phyloP scores from a whole-genome alignment of 192 early-diverging fungal genomes.

The Entomortierella chlamydospora region DNA sequence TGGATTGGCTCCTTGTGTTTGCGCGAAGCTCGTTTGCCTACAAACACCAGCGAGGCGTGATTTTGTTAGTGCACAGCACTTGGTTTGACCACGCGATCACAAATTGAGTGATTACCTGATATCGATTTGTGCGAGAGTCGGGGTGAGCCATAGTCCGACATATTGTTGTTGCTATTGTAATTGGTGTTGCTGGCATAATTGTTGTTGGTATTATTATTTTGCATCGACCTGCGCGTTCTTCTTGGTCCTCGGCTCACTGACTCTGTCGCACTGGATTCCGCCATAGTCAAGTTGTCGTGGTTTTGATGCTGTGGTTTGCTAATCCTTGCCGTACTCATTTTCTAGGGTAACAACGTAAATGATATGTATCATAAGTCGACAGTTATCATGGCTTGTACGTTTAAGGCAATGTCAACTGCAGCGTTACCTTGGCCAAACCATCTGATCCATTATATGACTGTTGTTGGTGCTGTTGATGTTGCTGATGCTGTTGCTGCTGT shows the following conservation, averaged over 20 bases:
- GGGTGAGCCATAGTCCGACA: constrained; percentile 45
- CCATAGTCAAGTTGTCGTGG: constrained; percentile 13
- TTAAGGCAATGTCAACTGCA: neutral
- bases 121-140: constrained; percentile 20
- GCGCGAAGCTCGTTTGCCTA: constrained; percentile 39
- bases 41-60: neutral
- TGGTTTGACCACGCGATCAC: neutral
- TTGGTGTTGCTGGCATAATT: constrained; percentile 21
- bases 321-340: constrained; percentile 8
- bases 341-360: constrained; percentile 12
- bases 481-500: neutral
- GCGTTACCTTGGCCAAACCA: constrained; percentile 4
- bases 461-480: neutral
- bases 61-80: neutral
- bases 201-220: constrained; percentile 14
- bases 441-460: constrained; percentile 12
- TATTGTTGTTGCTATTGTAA: constrained; percentile 35
- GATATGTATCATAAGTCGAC: too few species aligned
- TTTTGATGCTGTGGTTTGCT: constrained; percentile 18
- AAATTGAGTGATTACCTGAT: constrained; percentile 9
- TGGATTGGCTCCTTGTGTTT: constrained; percentile 45
- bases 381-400: too few species aligned
- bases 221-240: constrained; percentile 8
- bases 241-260: constrained; percentile 31
- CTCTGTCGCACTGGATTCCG: constrained; percentile 45